Percentiles rank a stretch among this genome's conserved stretches.
Conservation (phyloP, 1,139 yeast species). For the Saccharomyces hybrid region DNA sequence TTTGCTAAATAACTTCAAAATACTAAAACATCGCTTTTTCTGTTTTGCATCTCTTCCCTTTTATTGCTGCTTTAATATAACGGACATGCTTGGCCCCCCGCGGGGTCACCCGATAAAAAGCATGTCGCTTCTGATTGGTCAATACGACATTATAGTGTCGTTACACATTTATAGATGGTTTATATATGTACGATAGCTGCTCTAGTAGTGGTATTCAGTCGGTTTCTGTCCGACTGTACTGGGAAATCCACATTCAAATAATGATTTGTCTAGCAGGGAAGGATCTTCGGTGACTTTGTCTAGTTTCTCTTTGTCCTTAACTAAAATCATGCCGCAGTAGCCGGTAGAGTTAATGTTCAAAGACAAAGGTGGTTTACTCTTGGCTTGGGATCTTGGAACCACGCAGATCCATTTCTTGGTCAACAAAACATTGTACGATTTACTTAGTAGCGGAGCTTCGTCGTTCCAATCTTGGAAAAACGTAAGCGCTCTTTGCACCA, state of each 20-base stretch:
- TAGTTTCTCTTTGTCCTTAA: slow-evolving; percentile 54
- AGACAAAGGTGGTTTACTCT: slow-evolving; percentile 25
- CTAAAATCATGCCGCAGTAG: slow-evolving; percentile 66
- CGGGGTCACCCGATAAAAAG: slow-evolving; percentile 1
- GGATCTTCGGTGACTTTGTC: slow-evolving; percentile 34
- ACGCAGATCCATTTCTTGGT: slow-evolving; percentile 77
- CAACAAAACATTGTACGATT: slow-evolving; percentile 71
- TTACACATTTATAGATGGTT: neutral
- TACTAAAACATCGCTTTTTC: neutral
- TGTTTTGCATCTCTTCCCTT: neutral
- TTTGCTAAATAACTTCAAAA: neutral
- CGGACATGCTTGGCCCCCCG: neutral
- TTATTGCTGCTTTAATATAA: neutral
- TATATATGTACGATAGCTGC: neutral
- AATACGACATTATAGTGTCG: neutral
- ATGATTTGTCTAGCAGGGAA: slow-evolving; percentile 40
- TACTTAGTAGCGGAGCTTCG: slow-evolving; percentile 29
- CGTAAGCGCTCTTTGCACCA: slow-evolving; percentile 65
- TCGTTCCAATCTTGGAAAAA: slow-evolving; percentile 46
- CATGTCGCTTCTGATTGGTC: slow-evolving; percentile 6
- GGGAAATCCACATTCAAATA: slow-evolving; percentile 60
- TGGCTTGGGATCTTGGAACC: slow-evolving; percentile 61
- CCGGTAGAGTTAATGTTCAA: slow-evolving; percentile 77
- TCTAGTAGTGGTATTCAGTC: slow-evolving; percentile 40
- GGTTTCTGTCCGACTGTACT: slow-evolving; percentile 41